phyloP scores from a whole-genome alignment of 441 rosid genomes.

The Populus hybrid region DNA sequence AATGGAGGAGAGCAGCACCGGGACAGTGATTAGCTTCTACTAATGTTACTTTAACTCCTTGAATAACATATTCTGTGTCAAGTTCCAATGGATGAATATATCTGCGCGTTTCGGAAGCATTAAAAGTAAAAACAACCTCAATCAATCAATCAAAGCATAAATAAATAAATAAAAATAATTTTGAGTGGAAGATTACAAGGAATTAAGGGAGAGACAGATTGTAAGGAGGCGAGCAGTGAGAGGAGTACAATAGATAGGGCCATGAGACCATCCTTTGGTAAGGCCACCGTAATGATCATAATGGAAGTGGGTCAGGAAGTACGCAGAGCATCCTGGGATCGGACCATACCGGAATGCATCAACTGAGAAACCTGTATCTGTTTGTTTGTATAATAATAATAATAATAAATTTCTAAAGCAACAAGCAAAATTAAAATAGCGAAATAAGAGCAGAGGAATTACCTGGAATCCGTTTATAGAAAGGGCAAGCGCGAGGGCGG shows the following conservation, averaged over 20 bases:
- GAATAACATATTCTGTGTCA: slow-evolving; percentile 43
- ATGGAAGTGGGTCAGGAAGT: slow-evolving; percentile 78
- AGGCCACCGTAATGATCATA: slow-evolving; percentile 80
- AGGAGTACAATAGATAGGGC: slow-evolving; percentile 64
- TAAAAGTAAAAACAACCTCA: background rate
- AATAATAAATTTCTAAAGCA: background rate
- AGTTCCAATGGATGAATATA: slow-evolving; percentile 55
- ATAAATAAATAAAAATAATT: background rate
- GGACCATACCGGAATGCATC: slow-evolving; percentile 80
- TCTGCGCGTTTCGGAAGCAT: slow-evolving; percentile 24
- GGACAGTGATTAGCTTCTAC: slow-evolving; percentile 86
- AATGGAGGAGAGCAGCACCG: slow-evolving; percentile 70
- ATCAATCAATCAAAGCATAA: no score
- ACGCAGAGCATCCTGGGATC: slow-evolving; percentile 62
- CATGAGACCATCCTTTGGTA: slow-evolving; percentile 65
- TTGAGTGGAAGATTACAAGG: slow-evolving; percentile 31
- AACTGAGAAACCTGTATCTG: slow-evolving; percentile 68
- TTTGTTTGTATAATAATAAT: slow-evolving; percentile 1
- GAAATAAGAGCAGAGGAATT: background rate
- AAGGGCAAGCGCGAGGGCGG: slow-evolving; percentile 57
- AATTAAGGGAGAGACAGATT: slow-evolving; percentile 55
- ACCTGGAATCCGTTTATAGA: slow-evolving; percentile 80
- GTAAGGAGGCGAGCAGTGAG: slow-evolving; percentile 67
- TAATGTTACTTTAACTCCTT: slow-evolving; percentile 56
- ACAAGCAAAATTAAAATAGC: background rate